Percentiles rank a stretch among this genome's conserved stretches.
These are phyloP conservation scores for Leptomonas pyrrhocoris DNA, from an alignment of 208 protist genomes.

Conservation along the genomic window DNA sequence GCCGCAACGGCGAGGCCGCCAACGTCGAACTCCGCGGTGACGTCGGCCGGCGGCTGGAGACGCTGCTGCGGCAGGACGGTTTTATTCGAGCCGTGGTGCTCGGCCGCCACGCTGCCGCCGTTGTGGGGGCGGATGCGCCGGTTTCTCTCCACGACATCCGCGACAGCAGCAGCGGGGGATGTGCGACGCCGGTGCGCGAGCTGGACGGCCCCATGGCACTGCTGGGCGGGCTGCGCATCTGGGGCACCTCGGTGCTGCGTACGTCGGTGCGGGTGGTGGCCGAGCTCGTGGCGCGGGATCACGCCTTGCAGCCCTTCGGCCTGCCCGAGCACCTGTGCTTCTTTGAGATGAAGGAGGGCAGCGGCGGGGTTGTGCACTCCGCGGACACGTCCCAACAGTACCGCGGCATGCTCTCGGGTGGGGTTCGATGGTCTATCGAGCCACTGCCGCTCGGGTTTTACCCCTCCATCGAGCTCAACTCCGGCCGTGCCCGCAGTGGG, in stretches of 20 bases:
- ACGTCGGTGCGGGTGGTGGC: conserved; percentile 34
- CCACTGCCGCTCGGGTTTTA: conserved; percentile 38
- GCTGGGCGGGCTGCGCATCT: conserved; percentile 28
- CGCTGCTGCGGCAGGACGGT: conserved; percentile 19
- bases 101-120: conserved; percentile 5
- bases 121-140: not conserved
- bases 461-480: conserved; percentile 35
- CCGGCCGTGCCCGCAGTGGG: conserved; percentile 14
- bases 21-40: conserved; percentile 28
- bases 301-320: conserved; percentile 34
- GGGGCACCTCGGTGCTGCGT: conserved; percentile 33
- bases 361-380: conserved; percentile 27
- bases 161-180: not conserved
- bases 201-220: conserved; percentile 33
- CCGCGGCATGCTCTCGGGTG: conserved; percentile 18
- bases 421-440: conserved; percentile 33
- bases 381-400: conserved; percentile 24
- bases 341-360: conserved; percentile 42
- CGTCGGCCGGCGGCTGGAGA: conserved; percentile 21
- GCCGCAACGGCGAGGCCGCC: conserved; percentile 33
- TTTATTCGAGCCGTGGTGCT: conserved; percentile 26
- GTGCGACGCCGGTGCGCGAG: conserved; percentile 11
- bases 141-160: not conserved
- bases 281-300: conserved; percentile 40
- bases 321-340: conserved; percentile 37